phyloP scores from a whole-genome alignment of 306 rosid genomes.

The Acacia melanoxylon region DNA sequence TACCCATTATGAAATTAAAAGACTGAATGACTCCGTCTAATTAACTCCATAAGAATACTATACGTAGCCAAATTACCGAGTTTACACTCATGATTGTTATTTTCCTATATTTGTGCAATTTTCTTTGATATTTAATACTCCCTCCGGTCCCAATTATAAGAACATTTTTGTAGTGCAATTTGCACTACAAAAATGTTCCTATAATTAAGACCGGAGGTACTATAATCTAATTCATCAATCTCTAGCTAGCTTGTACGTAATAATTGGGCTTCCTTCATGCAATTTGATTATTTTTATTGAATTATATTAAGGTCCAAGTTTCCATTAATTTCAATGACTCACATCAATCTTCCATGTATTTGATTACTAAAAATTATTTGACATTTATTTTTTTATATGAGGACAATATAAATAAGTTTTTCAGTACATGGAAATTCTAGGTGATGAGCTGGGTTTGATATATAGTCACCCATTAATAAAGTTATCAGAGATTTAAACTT shows the following conservation, averaged over 20 bases:
- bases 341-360: background rate
- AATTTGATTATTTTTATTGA: background rate
- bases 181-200: too few relatives aligned
- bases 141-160: too few relatives aligned
- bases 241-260: background rate
- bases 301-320: background rate
- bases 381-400: background rate
- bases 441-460: too few relatives aligned
- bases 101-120: background rate
- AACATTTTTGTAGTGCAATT: too few relatives aligned
- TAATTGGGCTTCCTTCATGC: background rate
- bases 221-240: background rate
- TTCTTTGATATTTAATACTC: background rate
- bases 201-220: too few relatives aligned
- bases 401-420: background rate
- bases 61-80: background rate
- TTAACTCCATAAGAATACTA: too few relatives aligned
- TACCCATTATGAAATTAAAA: background rate
- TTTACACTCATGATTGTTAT: background rate
- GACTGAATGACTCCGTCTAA: too few relatives aligned
- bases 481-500: too few relatives aligned
- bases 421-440: too few relatives aligned
- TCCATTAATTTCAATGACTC: background rate
- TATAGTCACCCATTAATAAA: too few relatives aligned
- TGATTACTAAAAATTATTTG: background rate